These are phyloP conservation scores for Cudoniella acicularis DNA, from an alignment of 495 filamentous ascomycete species.

Conservation along the genomic window DNA sequence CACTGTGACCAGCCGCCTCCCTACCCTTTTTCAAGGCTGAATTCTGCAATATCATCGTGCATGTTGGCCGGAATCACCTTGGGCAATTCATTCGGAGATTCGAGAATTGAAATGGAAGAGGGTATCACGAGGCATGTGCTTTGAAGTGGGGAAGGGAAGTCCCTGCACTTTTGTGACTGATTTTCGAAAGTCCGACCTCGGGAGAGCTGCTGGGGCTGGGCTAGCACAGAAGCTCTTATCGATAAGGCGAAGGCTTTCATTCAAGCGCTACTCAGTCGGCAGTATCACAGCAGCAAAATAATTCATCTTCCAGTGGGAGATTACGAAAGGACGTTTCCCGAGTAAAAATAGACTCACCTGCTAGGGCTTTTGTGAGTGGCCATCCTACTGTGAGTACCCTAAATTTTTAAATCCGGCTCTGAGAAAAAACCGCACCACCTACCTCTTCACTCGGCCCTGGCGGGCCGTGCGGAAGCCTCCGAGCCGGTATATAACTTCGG, in stretches of 20 bases:
- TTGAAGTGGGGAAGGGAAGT: constrained; percentile 7
- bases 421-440: too few relatives aligned
- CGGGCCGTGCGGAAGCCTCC: too few relatives aligned
- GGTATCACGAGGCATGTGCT: not conserved
- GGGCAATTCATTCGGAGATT: constrained; percentile 4
- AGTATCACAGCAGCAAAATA: not conserved
- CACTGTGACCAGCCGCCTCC: constrained; percentile 25
- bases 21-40: constrained; percentile 24
- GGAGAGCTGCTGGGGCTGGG: not conserved
- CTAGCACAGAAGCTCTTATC: not conserved
- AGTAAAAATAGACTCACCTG: too few relatives aligned
- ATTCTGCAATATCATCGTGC: constrained; percentile 24
- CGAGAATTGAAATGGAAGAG: not conserved
- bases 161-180: not conserved
- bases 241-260: not conserved
- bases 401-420: too few relatives aligned
- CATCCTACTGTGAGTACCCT: too few relatives aligned
- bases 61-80: constrained; percentile 20
- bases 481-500: not conserved
- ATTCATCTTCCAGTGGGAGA: too few relatives aligned
- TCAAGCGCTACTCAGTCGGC: not conserved
- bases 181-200: not conserved
- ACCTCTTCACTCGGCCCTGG: too few relatives aligned
- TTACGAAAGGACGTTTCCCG: too few relatives aligned
- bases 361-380: too few relatives aligned